Evolutionary conservation across 768 basidiomycete genomes (phyloP), one percentile per base, ranked within the genome.

Genomic region (Suillus americanus): DNA sequence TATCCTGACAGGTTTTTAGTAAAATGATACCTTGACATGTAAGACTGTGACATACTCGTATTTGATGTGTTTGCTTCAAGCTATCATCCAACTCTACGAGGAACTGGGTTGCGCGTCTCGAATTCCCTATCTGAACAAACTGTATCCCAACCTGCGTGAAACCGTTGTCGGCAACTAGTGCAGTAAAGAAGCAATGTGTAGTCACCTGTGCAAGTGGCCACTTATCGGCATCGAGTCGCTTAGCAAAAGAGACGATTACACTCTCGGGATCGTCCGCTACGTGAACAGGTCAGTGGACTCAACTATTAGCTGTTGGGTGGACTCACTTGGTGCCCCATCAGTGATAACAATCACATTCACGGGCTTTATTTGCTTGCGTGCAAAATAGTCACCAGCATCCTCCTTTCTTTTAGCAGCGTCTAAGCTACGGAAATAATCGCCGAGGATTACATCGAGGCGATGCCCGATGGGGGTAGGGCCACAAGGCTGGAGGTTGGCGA

Each of bases 61-160:
- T 77, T 28, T 74, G 71, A 68, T 84, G 74, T 6, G 63, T 75
- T 2, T 65, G 67, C 14, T 79, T 68, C 41, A 92, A 74, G 13
- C 79, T 83, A 67, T 90, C 83, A 67, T 92, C 91, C 14, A 91
- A 78, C 62, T 83, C 76, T 62, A 79, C 72, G 53, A 86, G 78
- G 68, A 72, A 89, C 69, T 74, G 76, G 3, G 79, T 68, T 53
- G 86, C 78, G 65, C 71, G 53, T 60, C 68, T 41, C 63, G 71
- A 68, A 71, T 83, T 72, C 5, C 90, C 90, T 41, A 92, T 85
- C 73, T 92, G 91, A 1, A 92, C 83, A 60, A 92, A 89, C 67
- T 90, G 89, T 33, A 90, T 83, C 0, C 89, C 87, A 20, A 90
- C 78, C 83, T 90, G 71, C 30, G 65, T 53, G 37, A 71, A 43